Percentiles rank a stretch among this genome's conserved stretches.
These are phyloP conservation scores for Capillidium heterosporum DNA, from an alignment of 371 early-diverging fungal species.

Conservation along the genomic window DNA sequence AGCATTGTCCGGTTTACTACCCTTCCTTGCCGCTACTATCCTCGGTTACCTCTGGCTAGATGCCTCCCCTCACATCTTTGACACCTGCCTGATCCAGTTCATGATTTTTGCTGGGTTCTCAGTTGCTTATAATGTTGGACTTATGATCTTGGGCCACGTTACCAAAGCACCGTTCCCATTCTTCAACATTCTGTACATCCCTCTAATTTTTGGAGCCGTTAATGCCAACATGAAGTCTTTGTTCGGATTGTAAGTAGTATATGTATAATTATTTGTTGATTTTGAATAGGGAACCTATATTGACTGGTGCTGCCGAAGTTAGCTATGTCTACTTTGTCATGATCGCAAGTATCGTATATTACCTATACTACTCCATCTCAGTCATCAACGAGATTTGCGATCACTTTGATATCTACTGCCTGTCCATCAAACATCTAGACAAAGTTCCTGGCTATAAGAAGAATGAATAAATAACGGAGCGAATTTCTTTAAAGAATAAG, in stretches of 20 bases:
- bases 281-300: conserved; percentile 13
- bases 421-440: conserved; percentile 42
- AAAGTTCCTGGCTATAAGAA: conserved; percentile 4
- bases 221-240: conserved; percentile 31
- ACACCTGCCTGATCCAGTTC: conserved; percentile 43
- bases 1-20: conserved; percentile 39
- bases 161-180: conserved; percentile 59
- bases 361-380: conserved; percentile 42
- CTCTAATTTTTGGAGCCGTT: conserved; percentile 44
- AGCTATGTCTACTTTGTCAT: conserved; percentile 29
- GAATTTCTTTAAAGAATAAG: no score
- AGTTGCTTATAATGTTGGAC: conserved; percentile 69
- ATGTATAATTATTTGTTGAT: background rate
- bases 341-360: conserved; percentile 29
- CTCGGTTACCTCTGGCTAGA: conserved; percentile 44
- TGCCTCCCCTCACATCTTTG: conserved; percentile 42
- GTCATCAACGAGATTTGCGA: conserved; percentile 70
- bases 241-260: conserved; percentile 25
- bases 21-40: conserved; percentile 33
- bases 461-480: background rate
- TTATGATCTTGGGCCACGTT: conserved; percentile 76
- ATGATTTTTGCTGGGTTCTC: conserved; percentile 46
- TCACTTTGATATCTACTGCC: conserved; percentile 66
- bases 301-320: conserved; percentile 22
- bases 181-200: conserved; percentile 34